Evolutionary conservation across 805 yeast genomes (phyloP), one percentile per base, ranked within the genome.

Genomic region (Yamadazyma insecticola): DNA sequence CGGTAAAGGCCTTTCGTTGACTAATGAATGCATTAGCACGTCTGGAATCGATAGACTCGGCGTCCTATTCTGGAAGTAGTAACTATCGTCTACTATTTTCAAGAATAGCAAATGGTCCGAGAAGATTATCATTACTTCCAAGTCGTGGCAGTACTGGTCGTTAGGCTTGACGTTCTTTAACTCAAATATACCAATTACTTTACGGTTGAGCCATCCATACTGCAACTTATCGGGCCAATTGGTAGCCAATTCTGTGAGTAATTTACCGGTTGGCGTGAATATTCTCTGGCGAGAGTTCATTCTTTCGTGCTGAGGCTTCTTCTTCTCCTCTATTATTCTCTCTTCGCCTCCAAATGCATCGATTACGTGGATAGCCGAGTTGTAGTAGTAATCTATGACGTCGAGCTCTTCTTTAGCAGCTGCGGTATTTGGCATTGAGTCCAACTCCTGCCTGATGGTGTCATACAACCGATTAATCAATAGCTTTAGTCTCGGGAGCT

Each of bases 261-360:
- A 69, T 52, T 87, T 88, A 1, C 97, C 97, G 0, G 95, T 80
- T 2, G 96, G 96, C 0, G 96, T 89, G 52, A 88, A 84, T 0
- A 87, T 78, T 41, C 96, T 44, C 13, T 35, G 38, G 16, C 32
- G 37, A 4, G 41, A 37, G n/a, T 26, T 32, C 11, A 25, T 28
- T 17, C 41, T 28, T 61, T 32, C 78, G 66, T 37, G 70, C 23
- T 37, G 47, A 22, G 30, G 21, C 9, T 14, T 16, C n/a, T 32
- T 25, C 16, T 36, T 36, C 3, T 35, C 41, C 22, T 66, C 63
- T 15, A 32, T 22, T n/a, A 29, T 30, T 30, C 67, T 28, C 16
- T 39, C 46, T 19, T 40, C 74, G 15, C 65, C 72, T 1, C 90
- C 96, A 61, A 88, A 89, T 0, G 96, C 82, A 44, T 85, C 84